Evolutionary conservation across 202 grass and related monocot genomes (phyloP), one percentile per base, ranked within the genome.

Genomic region (Zoysia matrella): DNA sequence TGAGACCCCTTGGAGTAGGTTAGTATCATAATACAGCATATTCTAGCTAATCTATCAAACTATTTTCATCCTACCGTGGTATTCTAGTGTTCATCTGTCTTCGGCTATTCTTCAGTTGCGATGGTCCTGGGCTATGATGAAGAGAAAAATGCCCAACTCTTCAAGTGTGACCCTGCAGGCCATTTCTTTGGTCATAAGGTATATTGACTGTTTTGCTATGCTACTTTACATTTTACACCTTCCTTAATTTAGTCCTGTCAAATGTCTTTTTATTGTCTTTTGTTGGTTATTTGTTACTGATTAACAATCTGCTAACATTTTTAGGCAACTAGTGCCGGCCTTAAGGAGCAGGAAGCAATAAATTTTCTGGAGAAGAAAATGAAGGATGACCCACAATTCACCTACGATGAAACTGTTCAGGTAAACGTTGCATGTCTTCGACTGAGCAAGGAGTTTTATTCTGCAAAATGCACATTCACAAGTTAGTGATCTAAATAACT

Each of bases 301-400:
- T 69, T 58, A 75, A 16, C 56, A 40, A 55, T 73, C 53, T 73
- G 60, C 11, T 65, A 47, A 69, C 69, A 71, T 66, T 49, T 70
- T 54, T 69, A 99, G 96, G 96, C 96, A 80, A 99, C 96, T 39
- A 99, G 93, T 84, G 91, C 96, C 15, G 96, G 96, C 16, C 85
- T 99, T 61, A 99, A 99, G 69, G 96, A 99, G 81, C 96, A 99
- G 85, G 96, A 99, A 92, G 96, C 96, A 71, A 99, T 99, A 71
- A 99, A 99, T 83, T 99, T 99, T 86, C 86, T 99, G 68, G 96
- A 99, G 86, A 99, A 99, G 89, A 99, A 99, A 99, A 99, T 99
- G 93, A 99, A 99, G 85, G 94, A 92, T 73, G 89, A 92, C 44
- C 93, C 93, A 0, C n/a, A 85, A 67, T 92, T 99, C 79, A 84